Conservation (phyloP, 2,329 filamentous ascomycete genomes). For the Fusarium liriodendri region DNA sequence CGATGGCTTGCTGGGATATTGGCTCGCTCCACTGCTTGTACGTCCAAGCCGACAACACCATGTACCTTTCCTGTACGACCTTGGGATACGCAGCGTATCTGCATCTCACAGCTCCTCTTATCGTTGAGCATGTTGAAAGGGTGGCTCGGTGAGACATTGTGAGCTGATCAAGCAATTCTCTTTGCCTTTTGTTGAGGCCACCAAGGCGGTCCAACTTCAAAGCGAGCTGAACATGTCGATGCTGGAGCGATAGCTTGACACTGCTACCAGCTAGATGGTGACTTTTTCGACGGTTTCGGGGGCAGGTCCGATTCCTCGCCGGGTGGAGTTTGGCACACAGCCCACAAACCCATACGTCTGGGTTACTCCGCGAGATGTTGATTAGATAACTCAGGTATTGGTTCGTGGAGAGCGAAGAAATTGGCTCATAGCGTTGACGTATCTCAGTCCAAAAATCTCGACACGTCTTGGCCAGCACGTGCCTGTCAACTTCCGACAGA, state of each 20-base stretch:
- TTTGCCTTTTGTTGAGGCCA: not conserved
- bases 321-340: not conserved
- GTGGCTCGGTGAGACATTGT: not conserved
- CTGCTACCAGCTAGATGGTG: not conserved
- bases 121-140: not conserved
- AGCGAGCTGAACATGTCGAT: not conserved
- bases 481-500: not conserved
- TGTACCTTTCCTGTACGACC: not conserved
- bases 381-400: not conserved
- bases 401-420: not conserved
- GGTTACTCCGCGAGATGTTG: not conserved
- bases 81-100: not conserved
- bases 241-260: not conserved
- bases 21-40: not conserved
- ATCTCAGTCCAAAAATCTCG: not conserved
- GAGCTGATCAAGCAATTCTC: not conserved
- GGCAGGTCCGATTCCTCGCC: not conserved
- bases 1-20: not conserved
- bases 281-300: not conserved
- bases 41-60: not conserved
- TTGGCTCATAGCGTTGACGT: not conserved
- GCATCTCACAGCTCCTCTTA: not conserved
- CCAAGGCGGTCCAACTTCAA: not conserved
- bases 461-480: not conserved
- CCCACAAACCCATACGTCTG: not conserved